Conservation (phyloP, 148 eudicot species). For the Cornus controversa region DNA sequence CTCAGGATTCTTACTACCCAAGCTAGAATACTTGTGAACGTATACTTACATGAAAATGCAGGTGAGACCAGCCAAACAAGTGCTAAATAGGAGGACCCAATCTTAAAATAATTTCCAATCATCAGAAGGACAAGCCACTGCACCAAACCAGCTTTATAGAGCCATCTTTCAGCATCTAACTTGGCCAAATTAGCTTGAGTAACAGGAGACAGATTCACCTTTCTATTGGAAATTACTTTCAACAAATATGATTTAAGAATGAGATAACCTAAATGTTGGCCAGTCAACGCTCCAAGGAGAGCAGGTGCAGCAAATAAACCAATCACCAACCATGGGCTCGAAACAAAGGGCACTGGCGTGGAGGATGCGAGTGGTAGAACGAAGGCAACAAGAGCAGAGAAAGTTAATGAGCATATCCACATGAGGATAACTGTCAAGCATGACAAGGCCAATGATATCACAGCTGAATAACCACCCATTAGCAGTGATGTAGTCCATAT, state of each 20-base stretch:
- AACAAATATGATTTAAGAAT: constrained; percentile 55
- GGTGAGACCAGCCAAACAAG: constrained; percentile 85
- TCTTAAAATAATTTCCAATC: constrained; percentile 59
- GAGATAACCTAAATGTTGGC: constrained; percentile 75
- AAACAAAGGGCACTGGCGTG: constrained; percentile 64
- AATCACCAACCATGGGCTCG: constrained; percentile 70
- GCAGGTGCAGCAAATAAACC: constrained; percentile 90
- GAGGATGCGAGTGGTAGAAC: constrained; percentile 59
- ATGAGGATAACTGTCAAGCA: constrained; percentile 64
- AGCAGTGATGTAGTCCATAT: constrained; percentile 74
- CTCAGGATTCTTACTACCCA: constrained; percentile 1
- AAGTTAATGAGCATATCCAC: constrained; percentile 75
- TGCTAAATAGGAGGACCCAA: constrained; percentile 77
- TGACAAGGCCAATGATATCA: constrained; percentile 59
- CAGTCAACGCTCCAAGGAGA: constrained; percentile 87
- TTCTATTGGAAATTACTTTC: constrained; percentile 33
- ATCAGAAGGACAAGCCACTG: constrained; percentile 76
- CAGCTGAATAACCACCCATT: constrained; percentile 80
- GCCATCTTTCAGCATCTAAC: constrained; percentile 96
- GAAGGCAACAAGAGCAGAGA: constrained; percentile 62
- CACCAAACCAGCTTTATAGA: constrained; percentile 74
- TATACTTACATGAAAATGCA: constrained; percentile 89
- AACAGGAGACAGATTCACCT: constrained; percentile 29
- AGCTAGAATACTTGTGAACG: neutral
- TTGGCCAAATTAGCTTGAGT: constrained; percentile 53